Conservation (phyloP, 805 yeast species). For the Candida arabinofermentans region DNA sequence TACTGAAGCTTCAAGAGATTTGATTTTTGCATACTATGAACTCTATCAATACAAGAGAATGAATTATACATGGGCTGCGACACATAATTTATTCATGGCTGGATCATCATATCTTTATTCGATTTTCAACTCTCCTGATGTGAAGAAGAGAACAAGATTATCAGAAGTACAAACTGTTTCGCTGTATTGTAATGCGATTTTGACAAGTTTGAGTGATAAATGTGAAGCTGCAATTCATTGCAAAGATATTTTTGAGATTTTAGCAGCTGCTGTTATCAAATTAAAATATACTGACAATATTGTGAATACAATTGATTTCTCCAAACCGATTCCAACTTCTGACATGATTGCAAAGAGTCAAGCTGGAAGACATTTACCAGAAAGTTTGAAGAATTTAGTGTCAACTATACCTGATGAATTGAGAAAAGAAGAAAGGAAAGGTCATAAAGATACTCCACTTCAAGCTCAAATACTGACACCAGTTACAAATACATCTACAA, state of each 20-base stretch:
- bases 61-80: slow-evolving; percentile 92
- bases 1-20: slow-evolving; percentile 59
- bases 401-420: slow-evolving; percentile 28
- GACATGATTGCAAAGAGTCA: slow-evolving; percentile 28
- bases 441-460: neutral
- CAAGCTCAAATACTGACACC: neutral
- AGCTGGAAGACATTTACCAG: slow-evolving; percentile 35
- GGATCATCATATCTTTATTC: slow-evolving; percentile 81
- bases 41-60: slow-evolving; percentile 54
- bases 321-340: slow-evolving; percentile 25
- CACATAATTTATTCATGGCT: slow-evolving; percentile 84
- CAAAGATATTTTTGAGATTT: slow-evolving; percentile 63
- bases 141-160: slow-evolving; percentile 41
- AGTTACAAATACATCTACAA: neutral
- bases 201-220: slow-evolving; percentile 57
- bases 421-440: slow-evolving; percentile 9
- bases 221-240: slow-evolving; percentile 80
- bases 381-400: slow-evolving; percentile 37
- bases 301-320: slow-evolving; percentile 23
- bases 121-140: slow-evolving; percentile 62
- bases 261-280: slow-evolving; percentile 67
- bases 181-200: slow-evolving; percentile 48
- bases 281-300: slow-evolving; percentile 42
- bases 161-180: slow-evolving; percentile 48
- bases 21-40: slow-evolving; percentile 59